Base-by-base conservation (phyloP, 495 filamentous ascomycete genomes). In the Penicillium atrosanguineum region DNA sequence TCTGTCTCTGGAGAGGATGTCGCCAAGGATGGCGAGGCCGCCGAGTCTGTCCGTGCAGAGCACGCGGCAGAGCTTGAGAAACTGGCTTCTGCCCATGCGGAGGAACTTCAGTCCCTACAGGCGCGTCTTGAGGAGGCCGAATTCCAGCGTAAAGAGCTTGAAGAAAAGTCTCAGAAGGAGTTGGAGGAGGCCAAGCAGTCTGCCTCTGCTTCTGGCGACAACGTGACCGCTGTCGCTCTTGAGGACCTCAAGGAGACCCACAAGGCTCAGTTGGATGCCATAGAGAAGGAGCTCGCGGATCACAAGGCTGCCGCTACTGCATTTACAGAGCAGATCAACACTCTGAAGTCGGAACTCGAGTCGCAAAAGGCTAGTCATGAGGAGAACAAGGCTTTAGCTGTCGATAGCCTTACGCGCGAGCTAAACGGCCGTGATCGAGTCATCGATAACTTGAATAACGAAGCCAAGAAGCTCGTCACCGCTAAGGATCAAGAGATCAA, bases 361-460 rank as follows among this genome's bases (percentile, higher is more conserved):
- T 42, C 55, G 9, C 71, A 76, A 45, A 69, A 69, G 50, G 38
- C 57, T 25, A 49, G 63, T 8, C 44, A 68, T n/a, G 68, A 70
- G 16, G 70, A 75, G 40, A 71, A 78, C 20, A 75, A 78, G 37
- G 69, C 68, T 3, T 28, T 63, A 41, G 64, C 69, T 23, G 55
- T 80, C 26, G 70, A 79, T 4, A 55, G 55, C 18, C 59, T 78
- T 18, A 53, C 64, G 11, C 64, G 64, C 7, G 75, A 78, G 44
- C 57, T 78, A 28, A 69, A 73, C 44, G 74, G 74, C 7, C 68
- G 71, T 6, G 68, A 70, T 34, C 69, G 73, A 21, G 75, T 77
- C 4, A 63, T 80, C 34, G 71, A 73, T 16, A 69, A 72, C 34
- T 65, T 80, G 26, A 68, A 77, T 18, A 60, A 53, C 4, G 76